Conservation (phyloP, 75 land plant species). For the Picea sitchensis region DNA sequence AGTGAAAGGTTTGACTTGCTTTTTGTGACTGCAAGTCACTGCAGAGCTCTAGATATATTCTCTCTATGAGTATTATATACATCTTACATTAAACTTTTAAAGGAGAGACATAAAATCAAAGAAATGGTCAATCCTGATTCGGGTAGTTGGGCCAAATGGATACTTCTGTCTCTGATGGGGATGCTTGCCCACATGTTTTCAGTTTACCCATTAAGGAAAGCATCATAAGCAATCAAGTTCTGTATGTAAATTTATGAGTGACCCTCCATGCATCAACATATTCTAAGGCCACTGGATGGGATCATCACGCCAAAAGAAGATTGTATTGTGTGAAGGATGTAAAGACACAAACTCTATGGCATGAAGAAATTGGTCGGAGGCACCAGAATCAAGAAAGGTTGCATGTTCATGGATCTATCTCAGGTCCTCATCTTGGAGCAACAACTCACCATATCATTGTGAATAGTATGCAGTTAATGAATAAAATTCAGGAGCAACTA, state of each 20-base stretch:
- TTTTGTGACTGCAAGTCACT: no score
- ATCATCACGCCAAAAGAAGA: slow-evolving; percentile 51
- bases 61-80: slow-evolving; percentile 48
- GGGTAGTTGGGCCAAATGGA: slow-evolving; percentile 78
- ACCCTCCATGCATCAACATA: slow-evolving; percentile 25
- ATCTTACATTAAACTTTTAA: slow-evolving; percentile 22
- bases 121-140: slow-evolving; percentile 26
- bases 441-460: slow-evolving; percentile 77
- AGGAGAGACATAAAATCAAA: slow-evolving; percentile 9
- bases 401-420: slow-evolving; percentile 51
- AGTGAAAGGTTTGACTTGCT: no score
- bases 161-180: slow-evolving; percentile 69
- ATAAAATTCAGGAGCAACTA: background rate
- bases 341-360: slow-evolving; percentile 75
- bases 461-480: slow-evolving; percentile 61
- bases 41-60: no score
- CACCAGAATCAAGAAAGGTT: slow-evolving; percentile 46
- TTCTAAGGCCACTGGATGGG: slow-evolving; percentile 27
- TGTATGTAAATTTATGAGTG: slow-evolving; percentile 47
- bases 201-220: slow-evolving; percentile 70
- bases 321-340: slow-evolving; percentile 58
- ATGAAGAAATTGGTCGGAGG: slow-evolving; percentile 84
- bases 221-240: slow-evolving; percentile 83
- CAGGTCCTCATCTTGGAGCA: slow-evolving; percentile 68
- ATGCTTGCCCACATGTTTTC: slow-evolving; percentile 78